Evolutionary conservation across 306 rosid species (phyloP).

Genomic region (Purshia tridentata): DNA sequence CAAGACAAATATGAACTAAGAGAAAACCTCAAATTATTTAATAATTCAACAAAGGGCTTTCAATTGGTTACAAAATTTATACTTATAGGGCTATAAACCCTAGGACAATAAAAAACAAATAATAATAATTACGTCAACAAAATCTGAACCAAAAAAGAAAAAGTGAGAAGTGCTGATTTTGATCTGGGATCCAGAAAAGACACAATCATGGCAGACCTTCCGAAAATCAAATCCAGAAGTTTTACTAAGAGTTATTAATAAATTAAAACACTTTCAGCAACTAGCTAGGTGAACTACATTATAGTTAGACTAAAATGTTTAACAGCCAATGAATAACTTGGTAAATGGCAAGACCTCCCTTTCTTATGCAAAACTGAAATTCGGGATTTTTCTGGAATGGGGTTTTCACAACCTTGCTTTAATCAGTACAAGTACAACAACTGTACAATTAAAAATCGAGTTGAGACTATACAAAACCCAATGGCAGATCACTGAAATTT

Average conservation of each 20-base stretch:
- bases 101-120: background rate
- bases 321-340: background rate
- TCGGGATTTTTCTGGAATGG: background rate
- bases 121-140: background rate
- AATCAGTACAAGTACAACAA: background rate
- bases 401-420: background rate
- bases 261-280: background rate
- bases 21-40: background rate
- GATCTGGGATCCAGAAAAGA: background rate
- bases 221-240: background rate
- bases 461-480: background rate
- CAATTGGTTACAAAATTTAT: background rate
- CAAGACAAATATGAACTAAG: background rate
- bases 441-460: background rate
- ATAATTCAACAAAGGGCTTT: background rate
- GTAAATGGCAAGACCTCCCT: background rate
- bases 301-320: background rate
- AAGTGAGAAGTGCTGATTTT: background rate
- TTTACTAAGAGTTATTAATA: background rate
- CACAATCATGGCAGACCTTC: background rate
- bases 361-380: background rate
- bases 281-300: slow-evolving; percentile 1
- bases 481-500: background rate
- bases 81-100: background rate
- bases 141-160: background rate